Evolutionary conservation across 768 basidiomycete genomes (phyloP).

Genomic region (Hydnomerulius pinastri): DNA sequence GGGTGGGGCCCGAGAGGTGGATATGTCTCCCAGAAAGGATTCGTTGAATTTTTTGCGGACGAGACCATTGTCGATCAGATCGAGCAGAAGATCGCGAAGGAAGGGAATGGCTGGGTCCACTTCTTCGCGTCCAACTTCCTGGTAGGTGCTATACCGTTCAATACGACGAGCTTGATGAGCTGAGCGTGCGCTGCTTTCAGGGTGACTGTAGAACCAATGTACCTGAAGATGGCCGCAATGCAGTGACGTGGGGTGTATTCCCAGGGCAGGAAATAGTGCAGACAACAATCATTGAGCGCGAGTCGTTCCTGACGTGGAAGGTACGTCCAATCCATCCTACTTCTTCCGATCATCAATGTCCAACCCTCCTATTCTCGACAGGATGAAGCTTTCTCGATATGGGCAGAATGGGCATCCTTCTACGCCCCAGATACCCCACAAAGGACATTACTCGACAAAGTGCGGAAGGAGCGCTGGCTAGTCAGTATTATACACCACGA

Average conservation of each 20-base stretch:
- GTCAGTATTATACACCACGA: conserved; percentile 94
- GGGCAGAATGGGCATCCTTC: conserved; percentile 91
- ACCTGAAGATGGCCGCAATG: conserved; percentile 77
- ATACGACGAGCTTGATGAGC: not conserved
- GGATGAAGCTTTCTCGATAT: conserved; percentile 97
- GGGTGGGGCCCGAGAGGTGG: conserved; percentile 95
- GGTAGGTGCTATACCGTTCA: conserved; percentile 42
- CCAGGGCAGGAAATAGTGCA: conserved; percentile 95
- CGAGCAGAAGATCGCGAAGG: conserved; percentile 54
- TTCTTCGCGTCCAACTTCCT: conserved; percentile 82
- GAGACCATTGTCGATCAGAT: conserved; percentile 56
- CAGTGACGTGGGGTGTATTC: conserved; percentile 99
- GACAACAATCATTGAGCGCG: conserved; percentile 93
- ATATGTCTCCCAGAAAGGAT: conserved; percentile 96
- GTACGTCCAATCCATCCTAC: conserved; percentile 42
- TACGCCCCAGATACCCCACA: conserved; percentile 77
- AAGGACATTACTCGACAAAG: conserved; percentile 67
- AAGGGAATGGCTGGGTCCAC: conserved; percentile 69
- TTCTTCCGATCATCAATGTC: not conserved
- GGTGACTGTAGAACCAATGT: conserved; percentile 84
- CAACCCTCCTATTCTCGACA: conserved; percentile 32
- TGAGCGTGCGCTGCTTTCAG: conserved; percentile 34
- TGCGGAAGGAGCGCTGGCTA: conserved; percentile 81
- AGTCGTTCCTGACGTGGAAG: conserved; percentile 97
- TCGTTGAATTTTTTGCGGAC: conserved; percentile 94